Evolutionary conservation across 1,139 yeast genomes (phyloP).

Genomic region (Yamadazyma trypodendri): DNA sequence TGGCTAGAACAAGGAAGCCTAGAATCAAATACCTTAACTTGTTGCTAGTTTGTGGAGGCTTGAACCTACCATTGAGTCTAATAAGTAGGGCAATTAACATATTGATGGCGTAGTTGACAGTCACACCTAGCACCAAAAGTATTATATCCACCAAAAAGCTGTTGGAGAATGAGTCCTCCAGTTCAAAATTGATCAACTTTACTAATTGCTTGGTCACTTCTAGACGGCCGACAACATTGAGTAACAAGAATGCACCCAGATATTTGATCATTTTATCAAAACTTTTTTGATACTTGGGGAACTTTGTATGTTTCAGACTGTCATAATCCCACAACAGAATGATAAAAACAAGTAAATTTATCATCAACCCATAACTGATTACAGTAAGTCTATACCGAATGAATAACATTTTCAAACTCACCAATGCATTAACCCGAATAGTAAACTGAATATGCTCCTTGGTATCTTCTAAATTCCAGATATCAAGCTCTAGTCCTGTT

Average conservation of each 20-base stretch:
- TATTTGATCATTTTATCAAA: conserved; percentile 8
- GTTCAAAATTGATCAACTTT: conserved; percentile 5
- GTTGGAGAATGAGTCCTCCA: neutral
- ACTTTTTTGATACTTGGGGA: conserved; percentile 8
- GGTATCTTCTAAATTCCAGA: conserved; percentile 36
- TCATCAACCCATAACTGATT: conserved; percentile 55
- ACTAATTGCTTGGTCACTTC: conserved; percentile 1
- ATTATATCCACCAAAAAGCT: conserved; percentile 7
- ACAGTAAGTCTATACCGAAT: conserved; percentile 63
- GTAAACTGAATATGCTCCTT: conserved; percentile 21
- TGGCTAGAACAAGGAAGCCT: conserved; percentile 9
- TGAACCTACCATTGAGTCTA: conserved; percentile 1
- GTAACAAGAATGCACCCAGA: conserved; percentile 1
- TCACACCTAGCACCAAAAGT: conserved; percentile 10
- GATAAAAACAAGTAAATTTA: conserved; percentile 43
- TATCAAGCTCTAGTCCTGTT: conserved; percentile 35
- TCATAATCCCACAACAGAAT: conserved; percentile 32
- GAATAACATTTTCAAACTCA: conserved; percentile 52
- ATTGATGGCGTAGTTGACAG: conserved; percentile 9
- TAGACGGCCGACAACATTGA: conserved; percentile 1
- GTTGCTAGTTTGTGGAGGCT: conserved; percentile 4
- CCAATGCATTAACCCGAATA: conserved; percentile 41
- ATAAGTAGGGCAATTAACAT: conserved; percentile 1
- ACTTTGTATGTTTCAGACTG: conserved; percentile 6
- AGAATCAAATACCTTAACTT: conserved; percentile 7